phyloP scores from a whole-genome alignment of 2,329 filamentous ascomycete species.

The Ascomycota sp. region DNA sequence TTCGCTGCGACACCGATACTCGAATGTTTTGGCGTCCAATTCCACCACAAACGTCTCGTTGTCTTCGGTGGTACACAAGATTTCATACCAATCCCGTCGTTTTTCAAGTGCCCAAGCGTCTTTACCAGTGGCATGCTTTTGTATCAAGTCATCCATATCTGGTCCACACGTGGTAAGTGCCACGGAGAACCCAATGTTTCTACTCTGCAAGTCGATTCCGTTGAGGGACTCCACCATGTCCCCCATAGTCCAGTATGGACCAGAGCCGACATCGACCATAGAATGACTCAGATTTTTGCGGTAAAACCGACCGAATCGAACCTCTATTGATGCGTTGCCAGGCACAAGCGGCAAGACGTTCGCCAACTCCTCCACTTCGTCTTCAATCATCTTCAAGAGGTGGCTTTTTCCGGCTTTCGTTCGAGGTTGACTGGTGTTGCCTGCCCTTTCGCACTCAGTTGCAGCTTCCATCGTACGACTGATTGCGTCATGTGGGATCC shows the following conservation, averaged over 20 bases:
- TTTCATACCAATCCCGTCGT: slow-evolving; percentile 8
- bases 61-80: slow-evolving; percentile 5
- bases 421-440: neutral
- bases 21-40: slow-evolving; percentile 9
- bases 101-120: slow-evolving; percentile 4
- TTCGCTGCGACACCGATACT: slow-evolving; percentile 5
- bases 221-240: slow-evolving; percentile 3
- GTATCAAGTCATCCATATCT: slow-evolving; percentile 7
- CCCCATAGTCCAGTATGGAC: slow-evolving; percentile 4
- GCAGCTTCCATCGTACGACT: too few relatives aligned
- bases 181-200: slow-evolving; percentile 9
- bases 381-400: slow-evolving; percentile 3
- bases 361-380: slow-evolving; percentile 3
- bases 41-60: slow-evolving; percentile 6
- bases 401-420: slow-evolving; percentile 1
- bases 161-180: slow-evolving; percentile 8
- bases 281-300: slow-evolving; percentile 5
- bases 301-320: slow-evolving; percentile 11
- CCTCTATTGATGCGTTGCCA: slow-evolving; percentile 7
- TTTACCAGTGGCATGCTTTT: slow-evolving; percentile 3
- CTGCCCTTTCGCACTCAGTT: too few relatives aligned
- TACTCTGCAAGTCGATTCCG: neutral
- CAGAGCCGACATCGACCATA: slow-evolving; percentile 5
- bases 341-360: slow-evolving; percentile 6
- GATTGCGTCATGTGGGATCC: too few relatives aligned